Evolutionary conservation across 2,329 filamentous ascomycete genomes (phyloP), one percentile per base, ranked within the genome.

Genomic region (Macrophomina pseudophaseolina): DNA sequence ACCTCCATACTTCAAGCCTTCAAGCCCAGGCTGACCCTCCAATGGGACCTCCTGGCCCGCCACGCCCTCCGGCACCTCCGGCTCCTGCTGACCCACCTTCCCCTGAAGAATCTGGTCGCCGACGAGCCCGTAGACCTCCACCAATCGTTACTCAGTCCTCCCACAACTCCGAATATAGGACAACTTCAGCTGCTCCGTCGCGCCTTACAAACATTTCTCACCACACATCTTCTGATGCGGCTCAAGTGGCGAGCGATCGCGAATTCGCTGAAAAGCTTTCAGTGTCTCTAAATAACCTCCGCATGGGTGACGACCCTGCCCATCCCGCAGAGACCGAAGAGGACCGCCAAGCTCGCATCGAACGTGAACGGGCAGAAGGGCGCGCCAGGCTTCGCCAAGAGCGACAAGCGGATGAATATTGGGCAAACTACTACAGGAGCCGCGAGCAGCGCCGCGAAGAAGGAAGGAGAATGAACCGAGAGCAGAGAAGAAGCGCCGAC

Each of bases 31-130:
- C 60, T 64, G 48, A 52, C 60, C 18, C 60, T 30, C 60, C 60
- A 8, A 40, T 18, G 38, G 35, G 48, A 7, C 60, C 60, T 42
- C 60, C 60, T 53, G 60, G 60, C n/a, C 60, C 60, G 44, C 60
- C 60, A 53, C 46, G 48, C 23, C 60, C 48, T 52, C 48, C 60
- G 44, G 48, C 48, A 28, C 60, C 60, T n/a, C 60, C 60, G 33
- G 60, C 8, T 8, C 28, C 48, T 64, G 60, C 60, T 64, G 60
- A 64, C 38, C 60, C 60, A 16, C 48, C 60, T 52, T 64, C 60
- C 38, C 60, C 60, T 52, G 48, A 53, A 23, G 44, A 38, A 38
- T 44, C 58, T 23, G 33, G 58, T 38, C 58, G 44, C 32, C 35
- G 32, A 32, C 58, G 58, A 30, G 3, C 18, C n/a, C 44, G 48